A percentile compares a stretch with the other conserved stretches of the same genome.
Evolutionary conservation across 176 grass and related monocot species (phyloP).

Genomic region (Triticum timopheevii): DNA sequence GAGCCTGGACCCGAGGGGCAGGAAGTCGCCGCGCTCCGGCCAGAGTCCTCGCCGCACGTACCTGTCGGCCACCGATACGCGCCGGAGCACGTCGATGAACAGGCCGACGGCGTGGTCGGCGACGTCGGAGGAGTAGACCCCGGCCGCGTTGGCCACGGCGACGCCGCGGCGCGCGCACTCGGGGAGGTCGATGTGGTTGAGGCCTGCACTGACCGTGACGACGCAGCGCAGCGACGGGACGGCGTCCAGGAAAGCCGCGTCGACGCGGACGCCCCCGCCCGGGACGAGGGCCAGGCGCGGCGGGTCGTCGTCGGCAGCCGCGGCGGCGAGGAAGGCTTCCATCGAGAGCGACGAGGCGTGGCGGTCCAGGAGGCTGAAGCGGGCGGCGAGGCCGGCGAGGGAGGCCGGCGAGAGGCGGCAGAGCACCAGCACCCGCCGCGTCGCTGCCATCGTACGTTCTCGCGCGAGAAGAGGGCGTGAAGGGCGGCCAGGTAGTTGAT

Average conservation of each 20-base stretch:
- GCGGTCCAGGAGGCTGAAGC: conserved; percentile 28
- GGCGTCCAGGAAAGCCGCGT: conserved; percentile 21
- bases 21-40: not conserved
- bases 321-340: conserved; percentile 34
- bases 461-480: not conserved
- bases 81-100: conserved; percentile 33
- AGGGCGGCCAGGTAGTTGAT: not conserved
- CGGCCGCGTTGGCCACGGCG: conserved; percentile 37
- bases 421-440: conserved; percentile 29
- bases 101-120: conserved; percentile 47
- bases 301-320: not conserved
- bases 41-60: conserved; percentile 34
- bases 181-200: conserved; percentile 43
- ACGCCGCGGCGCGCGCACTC: conserved; percentile 44
- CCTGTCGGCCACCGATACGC: conserved; percentile 22
- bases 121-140: conserved; percentile 26
- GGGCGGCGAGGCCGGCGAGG: not conserved
- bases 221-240: conserved; percentile 40
- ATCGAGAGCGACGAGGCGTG: conserved; percentile 13
- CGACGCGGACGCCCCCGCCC: not conserved
- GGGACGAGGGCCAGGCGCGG: conserved; percentile 8
- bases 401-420: not conserved
- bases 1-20: conserved; percentile 36
- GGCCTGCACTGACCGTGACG: not conserved
- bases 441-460: not conserved